Base-by-base conservation (phyloP, 371 early-diverging fungal genomes). In the Actinomucor elegans region DNA sequence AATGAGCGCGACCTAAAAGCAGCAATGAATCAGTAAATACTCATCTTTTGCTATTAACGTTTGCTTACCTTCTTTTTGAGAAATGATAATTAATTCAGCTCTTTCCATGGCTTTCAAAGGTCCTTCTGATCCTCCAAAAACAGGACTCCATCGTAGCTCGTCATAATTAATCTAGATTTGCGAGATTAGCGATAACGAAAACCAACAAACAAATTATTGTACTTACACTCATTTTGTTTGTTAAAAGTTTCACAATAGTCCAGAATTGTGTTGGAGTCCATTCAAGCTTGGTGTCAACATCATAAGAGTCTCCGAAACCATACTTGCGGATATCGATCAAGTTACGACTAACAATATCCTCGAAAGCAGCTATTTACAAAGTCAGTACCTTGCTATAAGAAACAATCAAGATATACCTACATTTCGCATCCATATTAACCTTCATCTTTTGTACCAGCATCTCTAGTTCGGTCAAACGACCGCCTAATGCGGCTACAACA, bases 381-480 rank as follows among this genome's bases (percentile, higher is more conserved):
- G 14, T 33, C 31, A 28, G 10, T 5, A 8, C n/a, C 6, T 27
- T n/a, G n/a, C n/a, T n/a, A n/a, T n/a, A n/a, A n/a, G n/a, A n/a
- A n/a, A n/a, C n/a, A n/a, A n/a, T n/a, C 18, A 2, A 2, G 2
- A 14, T 20, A 20, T 5, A 37, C 55, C 55, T 74, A 88, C 89
- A 80, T 33, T 68, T 48, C 0, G 88, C 75, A 11, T 62, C 65
- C 77, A 85, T 79, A 29, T 92, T 88, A 20, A 89, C 81, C 50
- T 87, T 81, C 57, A 95, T 84, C 62, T 94, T 94, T 54, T 90
- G 89, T 26, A 93, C 84, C 61, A 94, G 75, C 5, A 89, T 65
- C 61, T 93, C 89, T 29, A 97, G 66, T 68, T 97, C 96, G 18
- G 89, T 89, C 36, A 92, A 66, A 3, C 96, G 83, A n/a, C 96